phyloP scores from a whole-genome alignment of 2,329 filamentous ascomycete species.

The Lachnellula suecica region DNA sequence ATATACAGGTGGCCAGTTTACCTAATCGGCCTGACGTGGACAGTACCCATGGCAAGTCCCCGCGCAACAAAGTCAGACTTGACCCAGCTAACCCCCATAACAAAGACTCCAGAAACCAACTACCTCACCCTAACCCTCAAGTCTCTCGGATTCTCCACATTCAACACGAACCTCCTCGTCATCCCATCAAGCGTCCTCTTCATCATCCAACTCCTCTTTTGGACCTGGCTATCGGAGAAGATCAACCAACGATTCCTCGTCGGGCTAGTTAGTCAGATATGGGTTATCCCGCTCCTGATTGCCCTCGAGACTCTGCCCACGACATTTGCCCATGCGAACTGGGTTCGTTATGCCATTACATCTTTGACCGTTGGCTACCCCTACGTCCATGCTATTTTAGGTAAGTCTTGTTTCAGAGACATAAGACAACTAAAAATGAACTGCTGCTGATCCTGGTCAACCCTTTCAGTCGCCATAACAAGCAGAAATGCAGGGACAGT shows the following conservation, averaged over 20 bases:
- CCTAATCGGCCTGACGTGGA: conserved; percentile 44
- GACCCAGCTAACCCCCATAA: background rate
- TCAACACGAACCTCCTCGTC: conserved; percentile 43
- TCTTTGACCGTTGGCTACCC: conserved; percentile 25
- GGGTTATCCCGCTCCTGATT: conserved; percentile 38
- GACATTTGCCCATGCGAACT: conserved; percentile 12
- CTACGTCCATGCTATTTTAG: conserved; percentile 29
- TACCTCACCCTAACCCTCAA: conserved; percentile 54
- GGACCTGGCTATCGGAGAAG: conserved; percentile 44
- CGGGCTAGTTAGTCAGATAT: conserved; percentile 35
- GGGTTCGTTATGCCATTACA: conserved; percentile 31
- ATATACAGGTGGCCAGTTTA: conserved; percentile 41
- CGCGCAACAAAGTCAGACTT: background rate
- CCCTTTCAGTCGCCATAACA: conserved; percentile 45
- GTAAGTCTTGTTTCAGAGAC: too few relatives aligned
- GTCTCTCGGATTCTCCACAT: conserved; percentile 23
- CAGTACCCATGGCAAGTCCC: conserved; percentile 37
- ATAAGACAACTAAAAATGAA: background rate
- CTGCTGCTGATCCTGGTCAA: too few relatives aligned
- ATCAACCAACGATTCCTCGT: conserved; percentile 37
- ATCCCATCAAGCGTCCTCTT: conserved; percentile 44
- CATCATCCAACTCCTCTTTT: conserved; percentile 41
- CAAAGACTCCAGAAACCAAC: conserved; percentile 41
- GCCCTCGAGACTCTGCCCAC: conserved; percentile 26
- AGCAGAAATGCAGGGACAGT: conserved; percentile 39